Base-by-base conservation (phyloP, 164 flowering plant genomes). In the Piper betle region DNA sequence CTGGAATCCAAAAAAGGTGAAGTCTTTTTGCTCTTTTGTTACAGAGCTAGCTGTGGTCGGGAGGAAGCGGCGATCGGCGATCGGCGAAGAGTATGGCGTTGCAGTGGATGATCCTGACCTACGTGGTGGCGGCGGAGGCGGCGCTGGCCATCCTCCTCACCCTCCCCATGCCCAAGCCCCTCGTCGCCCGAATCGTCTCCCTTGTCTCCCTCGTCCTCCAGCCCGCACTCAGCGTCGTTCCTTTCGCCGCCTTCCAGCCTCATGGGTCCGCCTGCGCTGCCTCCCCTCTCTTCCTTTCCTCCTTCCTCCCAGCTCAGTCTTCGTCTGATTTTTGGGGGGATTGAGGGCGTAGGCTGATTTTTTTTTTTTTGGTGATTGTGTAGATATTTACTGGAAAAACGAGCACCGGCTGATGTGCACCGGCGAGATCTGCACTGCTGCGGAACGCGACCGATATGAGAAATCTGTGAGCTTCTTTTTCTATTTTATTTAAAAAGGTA, bases 351-450 rank as follows among this genome's bases (percentile, higher is more conserved):
- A 9, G 6, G 57, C 5, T 37, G 39, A 5, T 57, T 38, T 48
- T 3, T 39, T 48, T 13, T 37, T 52, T 63, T 33, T 54, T 10
- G 43, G 17, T 53, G 18, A 58, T 57, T 71, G 37, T 71, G 37
- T 61, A 92, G 97, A 92, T 73, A 79, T 93, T 53, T 93, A 93
- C 56, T 93, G 98, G 98, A 93, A 93, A 86, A 81, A 68, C 17
- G 98, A 93, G 77, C 97, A 90, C 62, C 83, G 97, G 0, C 60
- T 90, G 86, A 77, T 66, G 78, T 93, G 97, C 60, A 78, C 86
- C 4, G 75, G 83, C 37, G 97, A 86, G 66, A 67, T 69, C 69
- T 93, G 98, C 75, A 93, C 97, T 2, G 96, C 98, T 37, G 53
- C 87, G 9, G 98, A 93, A 74, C 72, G 98, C 48, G 97, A 90